Evolutionary conservation across 2,329 filamentous ascomycete species (phyloP).

Genomic region (Basipetospora sp.): DNA sequence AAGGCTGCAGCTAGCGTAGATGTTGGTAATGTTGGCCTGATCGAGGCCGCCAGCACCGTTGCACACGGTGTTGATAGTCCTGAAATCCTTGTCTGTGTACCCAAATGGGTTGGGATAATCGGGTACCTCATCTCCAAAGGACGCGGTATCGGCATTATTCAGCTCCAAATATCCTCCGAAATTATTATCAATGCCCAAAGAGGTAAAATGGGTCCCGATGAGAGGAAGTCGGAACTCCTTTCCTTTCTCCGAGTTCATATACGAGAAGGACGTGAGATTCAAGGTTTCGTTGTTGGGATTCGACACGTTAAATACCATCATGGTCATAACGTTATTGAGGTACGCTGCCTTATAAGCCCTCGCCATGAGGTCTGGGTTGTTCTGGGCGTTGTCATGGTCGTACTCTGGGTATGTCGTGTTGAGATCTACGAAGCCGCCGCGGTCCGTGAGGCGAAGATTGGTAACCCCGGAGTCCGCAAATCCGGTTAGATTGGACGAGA

Average conservation of each 20-base stretch:
- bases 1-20: slow-evolving; percentile 24
- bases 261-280: slow-evolving; percentile 14
- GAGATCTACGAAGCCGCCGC: slow-evolving; percentile 27
- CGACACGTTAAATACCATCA: slow-evolving; percentile 26
- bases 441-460: slow-evolving; percentile 22
- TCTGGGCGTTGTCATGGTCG: slow-evolving; percentile 17
- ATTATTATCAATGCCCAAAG: not conserved
- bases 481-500: slow-evolving; percentile 8
- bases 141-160: not conserved
- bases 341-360: slow-evolving; percentile 30
- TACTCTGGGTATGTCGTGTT: slow-evolving; percentile 19
- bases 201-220: no score
- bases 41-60: slow-evolving; percentile 11
- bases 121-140: slow-evolving; percentile 1
- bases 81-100: slow-evolving; percentile 14
- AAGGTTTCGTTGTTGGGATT: slow-evolving; percentile 8
- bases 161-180: slow-evolving; percentile 6
- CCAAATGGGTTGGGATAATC: slow-evolving; percentile 18
- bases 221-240: slow-evolving; percentile 18
- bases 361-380: slow-evolving; percentile 20
- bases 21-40: slow-evolving; percentile 26
- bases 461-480: slow-evolving; percentile 5
- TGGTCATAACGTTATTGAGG: slow-evolving; percentile 24
- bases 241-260: slow-evolving; percentile 22
- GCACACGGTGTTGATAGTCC: slow-evolving; percentile 15